Conservation (phyloP, 495 filamentous ascomycete species). For the Halenospora varia region DNA sequence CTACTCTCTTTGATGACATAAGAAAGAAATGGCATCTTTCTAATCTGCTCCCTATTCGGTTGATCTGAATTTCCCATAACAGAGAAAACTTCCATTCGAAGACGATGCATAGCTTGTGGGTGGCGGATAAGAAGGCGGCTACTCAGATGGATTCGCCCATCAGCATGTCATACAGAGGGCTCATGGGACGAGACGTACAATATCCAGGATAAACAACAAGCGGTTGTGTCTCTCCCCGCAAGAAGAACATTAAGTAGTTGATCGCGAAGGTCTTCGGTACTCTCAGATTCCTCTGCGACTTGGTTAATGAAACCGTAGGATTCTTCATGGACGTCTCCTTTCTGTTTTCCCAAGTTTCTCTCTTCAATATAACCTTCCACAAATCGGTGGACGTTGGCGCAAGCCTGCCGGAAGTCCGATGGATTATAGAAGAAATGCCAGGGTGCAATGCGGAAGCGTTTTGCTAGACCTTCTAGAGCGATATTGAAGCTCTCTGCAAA, state of each 20-base stretch:
- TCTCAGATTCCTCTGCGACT: conserved; percentile 31
- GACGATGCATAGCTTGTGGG: conserved; percentile 17
- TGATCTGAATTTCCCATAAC: conserved; percentile 21
- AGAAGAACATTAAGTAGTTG: conserved; percentile 45
- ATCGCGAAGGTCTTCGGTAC: conserved; percentile 31
- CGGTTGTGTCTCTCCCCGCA: conserved; percentile 53
- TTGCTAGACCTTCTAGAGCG: conserved; percentile 34
- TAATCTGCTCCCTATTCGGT: conserved; percentile 32
- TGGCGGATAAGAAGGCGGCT: conserved; percentile 31
- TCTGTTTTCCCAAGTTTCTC: conserved; percentile 11
- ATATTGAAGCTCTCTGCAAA: conserved; percentile 37
- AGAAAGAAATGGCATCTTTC: conserved; percentile 32
- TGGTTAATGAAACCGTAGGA: conserved; percentile 46
- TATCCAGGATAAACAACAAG: conserved; percentile 34
- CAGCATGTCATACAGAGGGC: conserved; percentile 1
- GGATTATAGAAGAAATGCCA: conserved; percentile 35
- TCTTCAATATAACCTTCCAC: conserved; percentile 33
- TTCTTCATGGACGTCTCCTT: conserved; percentile 1
- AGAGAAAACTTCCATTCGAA: conserved; percentile 18
- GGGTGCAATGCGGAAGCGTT: conserved; percentile 35
- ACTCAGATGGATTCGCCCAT: conserved; percentile 1
- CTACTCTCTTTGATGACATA: conserved; percentile 39
- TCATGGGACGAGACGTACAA: background rate
- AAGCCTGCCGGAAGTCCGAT: conserved; percentile 32
- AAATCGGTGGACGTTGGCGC: conserved; percentile 35